Evolutionary conservation across 176 grass and related monocot species (phyloP).

Genomic region (Raddia distichophylla): DNA sequence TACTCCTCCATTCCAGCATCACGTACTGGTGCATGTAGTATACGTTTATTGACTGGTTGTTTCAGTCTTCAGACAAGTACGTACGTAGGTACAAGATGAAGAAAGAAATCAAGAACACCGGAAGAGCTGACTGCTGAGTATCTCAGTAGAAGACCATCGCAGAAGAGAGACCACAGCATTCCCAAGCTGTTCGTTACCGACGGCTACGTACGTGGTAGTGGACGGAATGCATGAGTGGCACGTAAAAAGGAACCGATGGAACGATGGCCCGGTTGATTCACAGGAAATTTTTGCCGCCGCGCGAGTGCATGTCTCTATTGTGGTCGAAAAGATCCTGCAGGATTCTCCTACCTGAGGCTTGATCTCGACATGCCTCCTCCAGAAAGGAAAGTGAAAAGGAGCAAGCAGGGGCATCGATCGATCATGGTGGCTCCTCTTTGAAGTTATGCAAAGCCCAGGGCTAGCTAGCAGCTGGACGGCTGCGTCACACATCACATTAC

Average conservation of each 20-base stretch:
- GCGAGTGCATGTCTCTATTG: slow-evolving; percentile 38
- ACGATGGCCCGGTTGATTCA: not conserved
- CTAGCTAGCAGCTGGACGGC: slow-evolving; percentile 42
- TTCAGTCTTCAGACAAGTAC: not conserved
- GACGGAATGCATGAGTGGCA: slow-evolving; percentile 24
- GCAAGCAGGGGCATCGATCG: not conserved
- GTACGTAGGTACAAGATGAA: not conserved
- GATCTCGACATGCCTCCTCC: slow-evolving; percentile 53
- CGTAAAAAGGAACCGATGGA: slow-evolving; percentile 3
- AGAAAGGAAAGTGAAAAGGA: slow-evolving; percentile 39
- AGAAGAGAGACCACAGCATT: not conserved
- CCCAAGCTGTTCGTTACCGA: not conserved
- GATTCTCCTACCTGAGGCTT: slow-evolving; percentile 32
- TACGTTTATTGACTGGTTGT: slow-evolving; percentile 1
- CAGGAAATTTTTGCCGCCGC: not conserved
- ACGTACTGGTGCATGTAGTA: not conserved
- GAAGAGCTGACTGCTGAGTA: not conserved
- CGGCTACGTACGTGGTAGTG: not conserved
- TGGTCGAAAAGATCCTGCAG: slow-evolving; percentile 34
- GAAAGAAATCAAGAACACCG: not conserved
- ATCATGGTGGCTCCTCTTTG: slow-evolving; percentile 80
- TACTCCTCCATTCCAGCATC: not conserved
- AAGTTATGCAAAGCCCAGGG: slow-evolving; percentile 54
- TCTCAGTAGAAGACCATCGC: too few species aligned
- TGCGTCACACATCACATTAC: slow-evolving; percentile 49